Evolutionary conservation across 148 eudicot genomes (phyloP), one percentile per base, ranked within the genome.

Genomic region (Limonium bicolor): DNA sequence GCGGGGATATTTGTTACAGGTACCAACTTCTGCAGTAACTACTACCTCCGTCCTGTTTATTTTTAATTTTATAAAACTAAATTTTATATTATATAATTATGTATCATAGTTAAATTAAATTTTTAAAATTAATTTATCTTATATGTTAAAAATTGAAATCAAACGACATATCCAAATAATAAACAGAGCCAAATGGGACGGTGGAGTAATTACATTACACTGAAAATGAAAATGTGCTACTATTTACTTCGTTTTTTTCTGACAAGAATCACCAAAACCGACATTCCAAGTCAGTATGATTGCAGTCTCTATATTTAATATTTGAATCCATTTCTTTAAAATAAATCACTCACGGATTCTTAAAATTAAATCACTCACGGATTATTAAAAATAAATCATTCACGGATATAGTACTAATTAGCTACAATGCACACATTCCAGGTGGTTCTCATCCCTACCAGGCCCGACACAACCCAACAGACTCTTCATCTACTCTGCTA

Each of bases 391-490:
- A 30, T 1, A 20, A 2, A 41, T 22, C n/a, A n/a, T n/a, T n/a
- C n/a, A n/a, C n/a, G n/a, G n/a, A n/a, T n/a, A n/a, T n/a, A n/a
- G n/a, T n/a, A n/a, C n/a, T n/a, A n/a, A n/a, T n/a, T n/a, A n/a
- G n/a, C n/a, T n/a, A n/a, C n/a, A n/a, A n/a, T n/a, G n/a, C n/a
- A n/a, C n/a, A n/a, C n/a, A n/a, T n/a, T n/a, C n/a, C n/a, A 53
- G 87, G 29, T 90, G 97, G 97, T 90, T 90, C 51, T 72, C 77
- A 4, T 76, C 87, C 3, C 61, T 90, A 4, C 97, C 97, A 0
- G 97, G 97, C 1, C 97, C 97, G 15, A 90, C 97, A 1, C 97
- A 90, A 24, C 97, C 97, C 28, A 90, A 90, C 31, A 65, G 97
- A 28, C 50, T 90, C 12, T 90, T 84, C 49, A 77, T 90, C 2